These are phyloP conservation scores for Straminergon stramineum DNA, from an alignment of 225 moss, liverwort and hornwort genomes.

Conservation along the genomic window DNA sequence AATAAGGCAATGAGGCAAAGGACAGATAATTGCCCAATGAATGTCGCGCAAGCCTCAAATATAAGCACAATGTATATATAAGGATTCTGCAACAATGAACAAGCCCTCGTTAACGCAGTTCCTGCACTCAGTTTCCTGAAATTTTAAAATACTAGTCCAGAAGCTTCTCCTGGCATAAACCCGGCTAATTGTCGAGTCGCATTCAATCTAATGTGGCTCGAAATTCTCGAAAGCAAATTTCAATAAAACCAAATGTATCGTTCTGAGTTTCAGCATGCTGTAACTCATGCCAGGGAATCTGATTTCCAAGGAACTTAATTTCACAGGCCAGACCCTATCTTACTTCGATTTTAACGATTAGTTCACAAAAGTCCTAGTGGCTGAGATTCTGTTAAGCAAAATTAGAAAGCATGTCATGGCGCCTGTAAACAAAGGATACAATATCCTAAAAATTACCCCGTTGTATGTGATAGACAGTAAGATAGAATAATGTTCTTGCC, in stretches of 20 bases:
- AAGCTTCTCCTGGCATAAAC: neutral
- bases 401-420: neutral
- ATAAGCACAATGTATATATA: constrained; percentile 67
- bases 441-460: neutral
- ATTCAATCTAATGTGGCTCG: neutral
- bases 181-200: neutral
- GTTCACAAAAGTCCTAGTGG: neutral
- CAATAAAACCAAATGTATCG: neutral
- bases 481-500: neutral
- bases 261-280: neutral
- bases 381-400: neutral
- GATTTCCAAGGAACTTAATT: neutral
- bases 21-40: constrained; percentile 74
- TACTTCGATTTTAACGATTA: neutral
- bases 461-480: neutral
- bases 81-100: constrained; percentile 44
- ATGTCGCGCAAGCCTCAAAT: constrained; percentile 78
- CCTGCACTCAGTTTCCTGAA: neutral
- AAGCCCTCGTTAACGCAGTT: neutral
- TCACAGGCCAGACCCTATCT: neutral
- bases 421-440: too few relatives aligned
- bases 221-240: neutral
- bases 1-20: constrained; percentile 78
- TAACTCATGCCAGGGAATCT: neutral
- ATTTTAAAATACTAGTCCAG: neutral